phyloP scores from a whole-genome alignment of 352 stramenopile genomes.

The Globisporangium spinosum region DNA sequence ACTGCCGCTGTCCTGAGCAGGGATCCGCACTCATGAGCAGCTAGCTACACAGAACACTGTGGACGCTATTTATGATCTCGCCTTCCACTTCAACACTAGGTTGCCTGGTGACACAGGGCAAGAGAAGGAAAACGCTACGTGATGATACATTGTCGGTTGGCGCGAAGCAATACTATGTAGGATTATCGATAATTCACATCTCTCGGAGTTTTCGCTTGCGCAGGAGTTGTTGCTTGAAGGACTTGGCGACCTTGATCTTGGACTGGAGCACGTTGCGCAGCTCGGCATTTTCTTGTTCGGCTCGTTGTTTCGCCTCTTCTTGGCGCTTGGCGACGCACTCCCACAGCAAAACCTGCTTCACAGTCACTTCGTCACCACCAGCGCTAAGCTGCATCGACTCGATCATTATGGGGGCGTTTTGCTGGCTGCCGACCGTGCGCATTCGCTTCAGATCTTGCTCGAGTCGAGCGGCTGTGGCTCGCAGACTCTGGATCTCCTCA shows the following conservation, averaged over 20 bases:
- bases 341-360: background rate
- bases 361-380: background rate
- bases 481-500: background rate
- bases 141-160: no score
- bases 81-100: no score
- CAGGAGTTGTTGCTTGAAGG: background rate
- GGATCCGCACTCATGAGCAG: no score
- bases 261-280: background rate
- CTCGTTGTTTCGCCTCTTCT: background rate
- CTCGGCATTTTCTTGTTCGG: background rate
- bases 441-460: background rate
- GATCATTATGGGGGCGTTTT: background rate
- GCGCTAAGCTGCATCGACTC: background rate
- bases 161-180: no score
- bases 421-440: background rate
- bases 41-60: no score
- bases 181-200: background rate
- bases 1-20: no score
- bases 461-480: background rate
- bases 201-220: background rate
- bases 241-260: slow-evolving; percentile 5
- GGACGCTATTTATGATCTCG: no score
- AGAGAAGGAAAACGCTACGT: no score
- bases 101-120: no score
- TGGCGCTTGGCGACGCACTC: background rate